Evolutionary conservation across 2,329 filamentous ascomycete genomes (phyloP).

Genomic region (Neonectria hederae): DNA sequence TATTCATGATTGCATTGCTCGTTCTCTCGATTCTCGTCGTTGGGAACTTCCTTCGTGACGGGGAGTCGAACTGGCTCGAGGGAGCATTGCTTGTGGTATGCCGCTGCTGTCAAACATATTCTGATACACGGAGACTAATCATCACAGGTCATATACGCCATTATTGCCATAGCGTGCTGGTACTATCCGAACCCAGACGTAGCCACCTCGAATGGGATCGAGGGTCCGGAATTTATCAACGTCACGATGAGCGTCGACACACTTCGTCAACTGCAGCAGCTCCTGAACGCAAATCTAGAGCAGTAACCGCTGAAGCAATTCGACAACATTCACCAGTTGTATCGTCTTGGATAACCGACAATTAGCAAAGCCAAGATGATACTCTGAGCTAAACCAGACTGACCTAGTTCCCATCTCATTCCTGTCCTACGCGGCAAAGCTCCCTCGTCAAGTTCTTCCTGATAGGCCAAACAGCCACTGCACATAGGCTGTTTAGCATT

Average conservation of each 20-base stretch:
- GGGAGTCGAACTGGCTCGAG: constrained; percentile 80
- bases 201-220: constrained; percentile 46
- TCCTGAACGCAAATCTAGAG: constrained; percentile 32
- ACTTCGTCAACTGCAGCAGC: constrained; percentile 41
- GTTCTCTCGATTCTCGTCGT: constrained; percentile 80
- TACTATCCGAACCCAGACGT: constrained; percentile 56
- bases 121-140: neutral
- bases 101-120: neutral
- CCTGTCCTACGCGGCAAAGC: neutral
- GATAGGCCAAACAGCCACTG: neutral
- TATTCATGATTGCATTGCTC: constrained; percentile 78
- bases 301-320: neutral
- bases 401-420: neutral
- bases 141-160: constrained; percentile 51
- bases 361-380: too few relatives aligned
- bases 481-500: neutral
- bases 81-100: constrained; percentile 72
- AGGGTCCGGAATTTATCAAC: constrained; percentile 38
- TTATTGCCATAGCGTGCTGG: constrained; percentile 56
- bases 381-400: too few relatives aligned
- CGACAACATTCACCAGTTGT: neutral
- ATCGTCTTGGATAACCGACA: neutral
- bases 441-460: neutral
- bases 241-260: constrained; percentile 45
- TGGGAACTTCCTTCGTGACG: constrained; percentile 78